These are phyloP conservation scores for Pisolithus albus DNA, from an alignment of 768 basidiomycete genomes.

Conservation along the genomic window DNA sequence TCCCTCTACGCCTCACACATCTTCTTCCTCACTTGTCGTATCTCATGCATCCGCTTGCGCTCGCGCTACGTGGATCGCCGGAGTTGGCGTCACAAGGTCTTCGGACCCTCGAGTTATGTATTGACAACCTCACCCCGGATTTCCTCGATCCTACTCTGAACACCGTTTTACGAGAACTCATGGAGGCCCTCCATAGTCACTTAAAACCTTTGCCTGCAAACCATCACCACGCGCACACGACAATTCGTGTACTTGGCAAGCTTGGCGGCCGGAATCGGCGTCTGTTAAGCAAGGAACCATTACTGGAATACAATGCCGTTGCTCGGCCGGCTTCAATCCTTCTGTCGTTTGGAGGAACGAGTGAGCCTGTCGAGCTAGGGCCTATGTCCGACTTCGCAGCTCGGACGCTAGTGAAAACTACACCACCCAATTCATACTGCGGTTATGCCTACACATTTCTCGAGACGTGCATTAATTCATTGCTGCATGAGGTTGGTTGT, in stretches of 20 bases:
- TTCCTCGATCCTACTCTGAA: constrained; percentile 95
- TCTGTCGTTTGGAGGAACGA: constrained; percentile 67
- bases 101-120: constrained; percentile 95
- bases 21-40: constrained; percentile 92
- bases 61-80: constrained; percentile 78
- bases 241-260: constrained; percentile 94
- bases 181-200: constrained; percentile 89
- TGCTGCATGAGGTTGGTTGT: constrained; percentile 64
- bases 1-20: constrained; percentile 91
- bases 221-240: constrained; percentile 88
- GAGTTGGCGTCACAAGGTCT: constrained; percentile 94
- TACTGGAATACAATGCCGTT: constrained; percentile 62
- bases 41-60: constrained; percentile 91
- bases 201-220: constrained; percentile 84
- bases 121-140: constrained; percentile 96
- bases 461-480: constrained; percentile 61
- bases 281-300: constrained; percentile 73
- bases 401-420: constrained; percentile 48
- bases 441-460: constrained; percentile 60
- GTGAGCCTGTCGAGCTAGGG: constrained; percentile 57
- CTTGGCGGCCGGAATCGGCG: constrained; percentile 91
- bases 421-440: constrained; percentile 39
- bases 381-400: constrained; percentile 62
- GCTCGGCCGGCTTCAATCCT: constrained; percentile 64
- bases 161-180: constrained; percentile 86